phyloP scores from a whole-genome alignment of 768 basidiomycete genomes.

The Lactarius indigo region DNA sequence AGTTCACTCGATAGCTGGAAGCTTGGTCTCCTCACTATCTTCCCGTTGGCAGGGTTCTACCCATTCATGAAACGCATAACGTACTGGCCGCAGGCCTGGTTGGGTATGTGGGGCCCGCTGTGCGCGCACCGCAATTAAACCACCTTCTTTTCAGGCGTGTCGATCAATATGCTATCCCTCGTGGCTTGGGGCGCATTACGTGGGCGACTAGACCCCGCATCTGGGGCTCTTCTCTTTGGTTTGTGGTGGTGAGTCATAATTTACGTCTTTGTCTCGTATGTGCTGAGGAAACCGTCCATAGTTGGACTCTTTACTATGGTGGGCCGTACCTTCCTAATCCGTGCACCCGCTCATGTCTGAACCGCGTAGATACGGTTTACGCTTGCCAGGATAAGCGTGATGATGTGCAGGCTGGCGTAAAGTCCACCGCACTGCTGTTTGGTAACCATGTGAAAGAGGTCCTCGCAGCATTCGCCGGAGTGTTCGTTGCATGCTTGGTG shows the following conservation, averaged over 20 bases:
- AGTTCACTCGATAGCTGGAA: slow-evolving; percentile 19
- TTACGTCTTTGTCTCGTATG: neutral
- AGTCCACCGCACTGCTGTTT: slow-evolving; percentile 62
- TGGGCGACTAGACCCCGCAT: neutral
- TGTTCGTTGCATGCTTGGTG: slow-evolving; percentile 29
- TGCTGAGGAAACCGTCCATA: neutral
- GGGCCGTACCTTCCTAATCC: neutral
- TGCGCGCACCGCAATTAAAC: neutral
- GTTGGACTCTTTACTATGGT: slow-evolving; percentile 26
- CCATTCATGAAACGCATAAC: slow-evolving; percentile 33
- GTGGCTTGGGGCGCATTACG: slow-evolving; percentile 22
- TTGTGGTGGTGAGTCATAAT: slow-evolving; percentile 5
- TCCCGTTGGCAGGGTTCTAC: slow-evolving; percentile 29
- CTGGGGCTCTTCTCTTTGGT: slow-evolving; percentile 2
- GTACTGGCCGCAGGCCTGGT: slow-evolving; percentile 33
- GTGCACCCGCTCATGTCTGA: slow-evolving; percentile 31
- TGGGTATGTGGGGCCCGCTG: slow-evolving; percentile 24
- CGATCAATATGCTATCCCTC: slow-evolving; percentile 24
- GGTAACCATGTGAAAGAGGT: slow-evolving; percentile 42
- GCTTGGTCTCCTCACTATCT: slow-evolving; percentile 26
- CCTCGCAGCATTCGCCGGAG: slow-evolving; percentile 39
- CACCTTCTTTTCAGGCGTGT: slow-evolving; percentile 16
- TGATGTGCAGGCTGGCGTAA: slow-evolving; percentile 54
- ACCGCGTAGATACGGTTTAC: slow-evolving; percentile 55
- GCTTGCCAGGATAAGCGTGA: slow-evolving; percentile 60